Evolutionary conservation across 768 basidiomycete species (phyloP).

Genomic region (Clitopilus hobsonii): DNA sequence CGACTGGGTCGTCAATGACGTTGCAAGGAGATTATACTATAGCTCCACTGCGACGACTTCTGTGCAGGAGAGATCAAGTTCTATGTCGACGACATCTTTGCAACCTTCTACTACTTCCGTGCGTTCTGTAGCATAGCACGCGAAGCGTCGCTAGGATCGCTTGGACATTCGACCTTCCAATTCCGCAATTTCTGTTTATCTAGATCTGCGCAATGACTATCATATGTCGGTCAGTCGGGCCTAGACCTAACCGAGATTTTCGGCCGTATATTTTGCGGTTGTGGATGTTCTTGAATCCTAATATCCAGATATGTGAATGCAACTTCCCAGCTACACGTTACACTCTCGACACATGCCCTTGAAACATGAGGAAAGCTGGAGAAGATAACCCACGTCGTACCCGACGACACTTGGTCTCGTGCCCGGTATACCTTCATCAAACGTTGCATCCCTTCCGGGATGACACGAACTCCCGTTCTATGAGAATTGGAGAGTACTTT

Average conservation of each 20-base stretch:
- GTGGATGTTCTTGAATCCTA: no score
- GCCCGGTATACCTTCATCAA: background rate
- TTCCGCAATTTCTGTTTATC: background rate
- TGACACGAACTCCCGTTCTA: background rate
- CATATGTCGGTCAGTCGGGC: no score
- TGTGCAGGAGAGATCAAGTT: background rate
- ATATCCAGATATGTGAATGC: no score
- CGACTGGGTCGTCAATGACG: slow-evolving; percentile 88
- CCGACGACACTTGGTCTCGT: background rate
- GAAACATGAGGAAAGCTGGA: no score
- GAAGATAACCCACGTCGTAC: background rate
- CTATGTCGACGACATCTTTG: background rate
- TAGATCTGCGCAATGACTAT: no score
- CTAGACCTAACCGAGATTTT: background rate
- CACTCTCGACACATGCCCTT: no score
- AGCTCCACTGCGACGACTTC: slow-evolving; percentile 34
- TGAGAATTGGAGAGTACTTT: background rate
- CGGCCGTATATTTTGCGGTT: no score
- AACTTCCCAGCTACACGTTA: no score
- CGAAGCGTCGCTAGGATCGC: background rate
- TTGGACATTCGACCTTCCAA: background rate
- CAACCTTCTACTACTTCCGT: background rate
- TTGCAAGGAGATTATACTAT: slow-evolving; percentile 86
- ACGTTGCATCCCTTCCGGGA: background rate
- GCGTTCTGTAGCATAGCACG: slow-evolving; percentile 2